Percentiles rank a stretch among this genome's conserved stretches.
These are phyloP conservation scores for Dipteronia dyeriana DNA, from an alignment of 345 rosid genomes.

Conservation along the genomic window DNA sequence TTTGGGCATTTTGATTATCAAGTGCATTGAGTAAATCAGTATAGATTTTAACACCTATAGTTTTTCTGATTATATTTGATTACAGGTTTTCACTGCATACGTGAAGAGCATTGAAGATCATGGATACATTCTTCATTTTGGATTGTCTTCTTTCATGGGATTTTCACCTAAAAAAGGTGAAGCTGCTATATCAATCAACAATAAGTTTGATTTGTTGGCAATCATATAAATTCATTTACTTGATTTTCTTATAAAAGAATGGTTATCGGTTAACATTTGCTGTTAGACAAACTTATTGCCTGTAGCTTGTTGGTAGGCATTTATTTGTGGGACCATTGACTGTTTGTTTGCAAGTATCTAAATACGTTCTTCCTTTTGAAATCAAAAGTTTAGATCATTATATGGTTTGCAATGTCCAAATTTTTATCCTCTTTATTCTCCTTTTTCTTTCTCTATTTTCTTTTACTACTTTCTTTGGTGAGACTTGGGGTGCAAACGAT, in stretches of 20 bases:
- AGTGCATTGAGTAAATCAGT: not conserved
- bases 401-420: not conserved
- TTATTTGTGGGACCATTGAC: not conserved
- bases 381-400: not conserved
- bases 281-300: not conserved
- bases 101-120: slow-evolving; percentile 96
- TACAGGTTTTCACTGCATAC: slow-evolving; percentile 68
- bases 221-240: not conserved
- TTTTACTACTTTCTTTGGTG: not conserved
- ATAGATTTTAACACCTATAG: not conserved
- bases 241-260: not conserved
- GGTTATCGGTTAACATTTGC: too few relatives aligned
- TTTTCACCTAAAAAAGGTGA: slow-evolving; percentile 62
- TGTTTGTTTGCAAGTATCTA: not conserved
- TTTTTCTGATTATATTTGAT: slow-evolving; percentile 20
- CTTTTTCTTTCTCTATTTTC: not conserved
- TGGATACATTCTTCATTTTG: slow-evolving; percentile 93
- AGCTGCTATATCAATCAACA: slow-evolving; percentile 38
- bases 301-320: slow-evolving; percentile 1
- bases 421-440: not conserved
- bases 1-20: not conserved
- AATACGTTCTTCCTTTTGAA: not conserved
- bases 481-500: not conserved
- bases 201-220: not conserved
- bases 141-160: slow-evolving; percentile 72